A percentile compares a stretch with the other conserved stretches of the same genome.
Conservation (phyloP, 805 yeast genomes). For the Cyberlindnera veronae region DNA sequence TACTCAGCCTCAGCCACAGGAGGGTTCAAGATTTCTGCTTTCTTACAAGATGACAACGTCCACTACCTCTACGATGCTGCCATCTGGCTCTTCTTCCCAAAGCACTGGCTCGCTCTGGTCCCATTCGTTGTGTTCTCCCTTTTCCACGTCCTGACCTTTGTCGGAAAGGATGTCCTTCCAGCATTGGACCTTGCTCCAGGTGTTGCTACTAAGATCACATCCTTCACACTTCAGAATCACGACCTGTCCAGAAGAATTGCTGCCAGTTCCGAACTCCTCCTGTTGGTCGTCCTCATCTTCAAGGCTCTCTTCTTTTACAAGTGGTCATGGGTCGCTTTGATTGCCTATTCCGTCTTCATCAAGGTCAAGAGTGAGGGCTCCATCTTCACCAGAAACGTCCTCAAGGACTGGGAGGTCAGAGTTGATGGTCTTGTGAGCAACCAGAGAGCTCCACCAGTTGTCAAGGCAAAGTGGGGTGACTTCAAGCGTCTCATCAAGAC, state of each 20-base stretch:
- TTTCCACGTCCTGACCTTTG: slow-evolving; percentile 77
- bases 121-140: slow-evolving; percentile 77
- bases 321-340: slow-evolving; percentile 58
- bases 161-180: slow-evolving; percentile 65
- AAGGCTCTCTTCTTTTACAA: slow-evolving; percentile 57
- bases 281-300: slow-evolving; percentile 40
- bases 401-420: slow-evolving; percentile 67
- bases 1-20: slow-evolving; percentile 25
- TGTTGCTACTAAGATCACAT: slow-evolving; percentile 32
- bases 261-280: slow-evolving; percentile 52
- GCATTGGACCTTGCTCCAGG: slow-evolving; percentile 34
- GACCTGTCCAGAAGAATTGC: slow-evolving; percentile 57
- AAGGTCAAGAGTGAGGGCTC: slow-evolving; percentile 78
- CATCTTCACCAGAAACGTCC: slow-evolving; percentile 61
- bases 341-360: slow-evolving; percentile 58
- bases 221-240: slow-evolving; percentile 50
- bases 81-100: slow-evolving; percentile 53
- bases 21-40: slow-evolving; percentile 23
- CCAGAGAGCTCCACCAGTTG: slow-evolving; percentile 48
- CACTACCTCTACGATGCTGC: slow-evolving; percentile 64
- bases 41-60: slow-evolving; percentile 60
- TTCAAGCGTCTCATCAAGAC: slow-evolving; percentile 35
- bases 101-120: slow-evolving; percentile 52
- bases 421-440: slow-evolving; percentile 53
- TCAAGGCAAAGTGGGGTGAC: slow-evolving; percentile 47